These are phyloP conservation scores for Epichloe sylvatica DNA, from an alignment of 2,329 filamentous ascomycete species.

Conservation along the genomic window DNA sequence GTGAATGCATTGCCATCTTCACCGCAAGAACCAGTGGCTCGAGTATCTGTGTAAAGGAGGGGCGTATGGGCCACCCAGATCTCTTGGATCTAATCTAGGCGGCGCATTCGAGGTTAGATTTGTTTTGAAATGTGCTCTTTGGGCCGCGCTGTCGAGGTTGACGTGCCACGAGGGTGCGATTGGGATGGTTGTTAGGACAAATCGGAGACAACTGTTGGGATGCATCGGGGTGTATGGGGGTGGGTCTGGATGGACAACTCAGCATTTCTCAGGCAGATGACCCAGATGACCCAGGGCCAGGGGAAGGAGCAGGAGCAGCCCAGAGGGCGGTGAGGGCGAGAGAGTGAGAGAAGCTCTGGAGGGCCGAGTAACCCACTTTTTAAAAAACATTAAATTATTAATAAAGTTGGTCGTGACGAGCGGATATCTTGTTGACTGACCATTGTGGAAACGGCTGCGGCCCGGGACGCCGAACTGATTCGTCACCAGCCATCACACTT, in stretches of 20 bases:
- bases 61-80: not conserved
- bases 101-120: too few relatives aligned
- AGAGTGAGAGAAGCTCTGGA: too few relatives aligned
- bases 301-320: not conserved
- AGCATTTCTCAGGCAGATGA: slow-evolving; percentile 24
- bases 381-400: not conserved
- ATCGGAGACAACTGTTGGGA: not conserved
- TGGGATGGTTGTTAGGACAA: not conserved
- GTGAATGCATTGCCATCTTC: not conserved
- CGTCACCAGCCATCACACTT: not conserved
- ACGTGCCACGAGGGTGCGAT: not conserved
- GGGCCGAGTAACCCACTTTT: not conserved
- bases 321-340: not conserved
- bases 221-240: slow-evolving; percentile 6
- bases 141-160: not conserved
- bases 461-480: not conserved
- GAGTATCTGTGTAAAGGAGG: not conserved
- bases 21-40: slow-evolving; percentile 1
- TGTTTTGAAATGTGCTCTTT: not conserved
- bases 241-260: slow-evolving; percentile 14
- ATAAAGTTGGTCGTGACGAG: not conserved
- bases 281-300: slow-evolving; percentile 9
- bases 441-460: not conserved
- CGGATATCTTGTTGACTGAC: not conserved
- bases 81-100: not conserved